Base-by-base conservation (phyloP, 768 basidiomycete species). In the Phylloporus sp. region DNA sequence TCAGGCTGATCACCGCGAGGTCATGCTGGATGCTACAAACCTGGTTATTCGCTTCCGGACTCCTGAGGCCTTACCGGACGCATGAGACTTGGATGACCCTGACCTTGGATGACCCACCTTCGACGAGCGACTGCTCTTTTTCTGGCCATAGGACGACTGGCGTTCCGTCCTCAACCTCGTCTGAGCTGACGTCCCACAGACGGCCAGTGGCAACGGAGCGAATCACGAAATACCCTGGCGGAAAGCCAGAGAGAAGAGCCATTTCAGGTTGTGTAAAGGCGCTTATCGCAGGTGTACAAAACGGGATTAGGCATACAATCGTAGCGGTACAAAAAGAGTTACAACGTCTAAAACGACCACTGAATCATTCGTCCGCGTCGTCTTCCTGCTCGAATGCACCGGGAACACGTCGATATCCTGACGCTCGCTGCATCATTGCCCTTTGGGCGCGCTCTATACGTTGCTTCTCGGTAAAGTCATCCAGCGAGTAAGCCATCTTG, bases 51-150 rank as follows among this genome's bases (percentile, higher is more conserved):
- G 81, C 73, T 27, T 77, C 75, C 0, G 84, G 84, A 49, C 72
- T 75, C 48, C 90, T 72, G 61, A 88, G 75, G 38, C 74, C 88
- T 90, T 28, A 4, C 39, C 26, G 26, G 29, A 43, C 21, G 42
- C 36, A 18, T 64, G 48, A 61, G 38, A 35, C 36, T 33, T 22
- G 39, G 23, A 27, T 20, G 1, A 52, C 3, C 2, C 23, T 18
- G 29, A 6, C 35, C 23, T 15, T 21, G 43, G n/a, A 22, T 20
- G 32, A 44, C 77, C 51, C 64, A 87, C 89, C 74, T 73, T 91
- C 88, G 1, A 91, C 88, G 5, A 89, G 69, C 4, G 84, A 86
- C 10, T 67, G 78, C 53, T 91, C 90, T 49, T 80, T 88, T 65
- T 81, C 81, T 4, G 79, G 77, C 77, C 77, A 90, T 6, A 91